Evolutionary conservation across 2,329 filamentous ascomycete species (phyloP).

Genomic region (Monosporascus sp.): DNA sequence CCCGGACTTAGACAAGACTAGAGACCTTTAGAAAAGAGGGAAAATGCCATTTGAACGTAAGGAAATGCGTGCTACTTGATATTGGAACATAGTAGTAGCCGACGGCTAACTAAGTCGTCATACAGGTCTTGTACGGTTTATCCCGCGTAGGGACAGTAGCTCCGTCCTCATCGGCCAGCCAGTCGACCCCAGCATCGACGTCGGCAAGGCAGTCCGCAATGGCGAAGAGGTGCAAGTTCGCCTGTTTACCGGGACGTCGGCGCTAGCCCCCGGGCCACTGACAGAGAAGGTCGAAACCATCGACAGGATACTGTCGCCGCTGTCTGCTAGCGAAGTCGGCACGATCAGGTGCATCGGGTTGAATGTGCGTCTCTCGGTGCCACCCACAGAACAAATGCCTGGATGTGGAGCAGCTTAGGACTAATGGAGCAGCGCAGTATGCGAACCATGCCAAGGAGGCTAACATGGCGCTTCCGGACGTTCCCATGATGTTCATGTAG

Average conservation of each 20-base stretch:
- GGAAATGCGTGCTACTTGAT: background rate
- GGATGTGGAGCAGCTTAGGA: background rate
- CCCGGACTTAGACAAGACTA: too few species aligned
- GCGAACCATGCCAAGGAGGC: slow-evolving; percentile 40
- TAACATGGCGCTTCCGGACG: slow-evolving; percentile 43
- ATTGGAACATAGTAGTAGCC: background rate
- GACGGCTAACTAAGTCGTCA: background rate
- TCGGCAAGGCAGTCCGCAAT: slow-evolving; percentile 50
- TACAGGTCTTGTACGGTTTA: slow-evolving; percentile 50
- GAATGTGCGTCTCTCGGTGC: slow-evolving; percentile 33
- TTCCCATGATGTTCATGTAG: slow-evolving; percentile 51
- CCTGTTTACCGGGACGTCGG: slow-evolving; percentile 53
- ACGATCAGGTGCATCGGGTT: slow-evolving; percentile 55
- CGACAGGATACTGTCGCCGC: slow-evolving; percentile 44
- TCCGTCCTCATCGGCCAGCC: slow-evolving; percentile 47
- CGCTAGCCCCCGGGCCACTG: slow-evolving; percentile 45
- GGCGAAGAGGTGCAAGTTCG: slow-evolving; percentile 51
- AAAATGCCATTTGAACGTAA: slow-evolving; percentile 9
- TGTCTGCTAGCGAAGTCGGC: slow-evolving; percentile 43
- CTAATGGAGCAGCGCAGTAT: slow-evolving; percentile 20
- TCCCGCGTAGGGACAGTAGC: slow-evolving; percentile 43
- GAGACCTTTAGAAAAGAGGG: background rate
- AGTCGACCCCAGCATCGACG: slow-evolving; percentile 44
- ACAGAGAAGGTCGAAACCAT: slow-evolving; percentile 40
- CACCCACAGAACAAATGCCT: background rate